These are phyloP conservation scores for Aspergillus leporis DNA, from an alignment of 495 filamentous ascomycete genomes.

Conservation along the genomic window DNA sequence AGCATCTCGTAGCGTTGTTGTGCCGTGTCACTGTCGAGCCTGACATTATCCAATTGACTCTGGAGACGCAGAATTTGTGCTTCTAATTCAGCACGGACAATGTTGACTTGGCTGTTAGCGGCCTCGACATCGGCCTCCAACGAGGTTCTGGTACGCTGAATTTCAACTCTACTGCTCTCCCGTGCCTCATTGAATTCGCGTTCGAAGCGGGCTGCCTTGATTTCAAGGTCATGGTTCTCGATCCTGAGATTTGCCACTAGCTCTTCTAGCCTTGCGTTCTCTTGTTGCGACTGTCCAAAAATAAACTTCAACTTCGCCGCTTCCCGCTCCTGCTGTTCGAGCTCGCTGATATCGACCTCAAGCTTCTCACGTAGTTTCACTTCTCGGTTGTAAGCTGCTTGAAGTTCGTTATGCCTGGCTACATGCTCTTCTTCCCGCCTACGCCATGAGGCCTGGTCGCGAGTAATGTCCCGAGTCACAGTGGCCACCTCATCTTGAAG, in stretches of 20 bases:
- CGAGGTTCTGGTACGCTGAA: constrained; percentile 73
- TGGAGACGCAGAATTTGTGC: constrained; percentile 67
- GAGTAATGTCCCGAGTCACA: constrained; percentile 72
- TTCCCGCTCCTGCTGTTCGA: constrained; percentile 76
- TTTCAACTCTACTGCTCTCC: constrained; percentile 71
- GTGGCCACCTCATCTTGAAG: constrained; percentile 82
- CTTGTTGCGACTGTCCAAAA: constrained; percentile 55
- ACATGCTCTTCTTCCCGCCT: constrained; percentile 72
- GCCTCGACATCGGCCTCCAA: constrained; percentile 78
- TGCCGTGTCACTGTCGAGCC: constrained; percentile 70
- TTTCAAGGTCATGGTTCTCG: constrained; percentile 66
- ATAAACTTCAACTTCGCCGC: constrained; percentile 56
- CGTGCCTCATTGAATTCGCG: constrained; percentile 81
- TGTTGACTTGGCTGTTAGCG: constrained; percentile 79
- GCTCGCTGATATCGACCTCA: constrained; percentile 71
- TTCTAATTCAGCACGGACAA: constrained; percentile 75
- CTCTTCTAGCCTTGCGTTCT: constrained; percentile 62
- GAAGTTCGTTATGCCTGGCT: constrained; percentile 75
- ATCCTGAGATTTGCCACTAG: constrained; percentile 62
- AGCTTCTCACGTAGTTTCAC: constrained; percentile 74
- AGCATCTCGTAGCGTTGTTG: constrained; percentile 73
- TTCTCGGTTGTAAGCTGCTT: constrained; percentile 75
- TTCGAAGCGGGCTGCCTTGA: constrained; percentile 66
- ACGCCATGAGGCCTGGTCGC: constrained; percentile 74
- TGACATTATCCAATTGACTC: constrained; percentile 67